These are phyloP conservation scores for Mycosphaerella arachidis DNA, from an alignment of 2,329 filamentous ascomycete genomes.

Conservation along the genomic window DNA sequence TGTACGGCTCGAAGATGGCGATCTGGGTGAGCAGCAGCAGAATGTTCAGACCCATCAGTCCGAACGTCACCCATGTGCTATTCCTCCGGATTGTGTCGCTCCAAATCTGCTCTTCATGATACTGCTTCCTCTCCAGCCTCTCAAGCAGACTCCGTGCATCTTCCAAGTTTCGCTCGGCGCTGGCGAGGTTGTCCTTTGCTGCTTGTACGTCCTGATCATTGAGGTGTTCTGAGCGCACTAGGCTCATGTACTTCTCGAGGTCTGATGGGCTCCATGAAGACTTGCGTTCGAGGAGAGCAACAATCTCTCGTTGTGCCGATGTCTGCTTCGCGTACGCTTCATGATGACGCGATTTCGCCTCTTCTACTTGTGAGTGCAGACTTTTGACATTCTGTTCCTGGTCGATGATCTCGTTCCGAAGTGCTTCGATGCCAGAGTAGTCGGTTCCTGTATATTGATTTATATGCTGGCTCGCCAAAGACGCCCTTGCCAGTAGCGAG, in stretches of 20 bases:
- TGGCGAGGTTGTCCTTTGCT: constrained; percentile 66
- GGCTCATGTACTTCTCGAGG: constrained; percentile 86
- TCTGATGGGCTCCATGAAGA: constrained; percentile 84
- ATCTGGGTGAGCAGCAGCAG: constrained; percentile 68
- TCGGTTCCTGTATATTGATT: constrained; percentile 85
- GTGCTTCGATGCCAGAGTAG: constrained; percentile 82
- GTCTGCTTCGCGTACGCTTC: constrained; percentile 77
- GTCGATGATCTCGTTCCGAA: constrained; percentile 71
- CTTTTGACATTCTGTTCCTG: constrained; percentile 60
- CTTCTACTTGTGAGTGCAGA: constrained; percentile 60
- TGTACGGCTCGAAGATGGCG: constrained; percentile 85
- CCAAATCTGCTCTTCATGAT: constrained; percentile 99
- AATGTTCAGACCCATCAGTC: constrained; percentile 94
- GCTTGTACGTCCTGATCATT: constrained; percentile 79
- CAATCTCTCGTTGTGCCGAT: constrained; percentile 91
- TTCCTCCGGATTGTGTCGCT: constrained; percentile 94
- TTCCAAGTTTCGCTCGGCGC: constrained; percentile 75
- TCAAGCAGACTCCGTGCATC: constrained; percentile 70
- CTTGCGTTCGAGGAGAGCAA: constrained; percentile 86
- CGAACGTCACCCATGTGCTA: constrained; percentile 98
- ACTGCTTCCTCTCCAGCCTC: constrained; percentile 78
- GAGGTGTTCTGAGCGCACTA: constrained; percentile 88
- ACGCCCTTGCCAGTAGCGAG: constrained; percentile 76
- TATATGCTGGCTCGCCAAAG: constrained; percentile 79
- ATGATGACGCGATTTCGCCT: constrained; percentile 72